These are phyloP conservation scores for Candida ficus DNA, from an alignment of 805 yeast species.

Conservation along the genomic window DNA sequence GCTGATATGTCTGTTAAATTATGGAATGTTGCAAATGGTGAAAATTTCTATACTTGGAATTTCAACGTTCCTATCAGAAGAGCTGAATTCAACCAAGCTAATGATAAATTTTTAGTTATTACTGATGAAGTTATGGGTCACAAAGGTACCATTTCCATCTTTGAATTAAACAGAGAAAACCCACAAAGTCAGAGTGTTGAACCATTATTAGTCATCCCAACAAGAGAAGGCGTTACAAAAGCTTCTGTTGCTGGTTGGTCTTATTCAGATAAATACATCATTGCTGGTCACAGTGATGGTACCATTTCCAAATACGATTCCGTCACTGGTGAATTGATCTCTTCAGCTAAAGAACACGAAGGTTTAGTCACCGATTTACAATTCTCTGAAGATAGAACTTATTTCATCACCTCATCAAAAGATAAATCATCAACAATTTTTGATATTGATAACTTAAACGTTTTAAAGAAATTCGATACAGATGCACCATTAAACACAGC, in stretches of 20 bases:
- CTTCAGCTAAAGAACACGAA: constrained; percentile 64
- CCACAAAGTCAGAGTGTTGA: constrained; percentile 41
- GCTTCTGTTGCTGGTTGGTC: constrained; percentile 87
- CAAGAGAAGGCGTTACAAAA: constrained; percentile 55
- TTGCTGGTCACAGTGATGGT: constrained; percentile 90
- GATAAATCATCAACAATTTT: constrained; percentile 80
- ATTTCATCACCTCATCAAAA: constrained; percentile 88
- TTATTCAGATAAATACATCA: constrained; percentile 62
- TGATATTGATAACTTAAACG: constrained; percentile 69
- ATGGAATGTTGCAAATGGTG: constrained; percentile 81
- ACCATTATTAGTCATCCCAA: constrained; percentile 56
- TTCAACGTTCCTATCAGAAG: constrained; percentile 85
- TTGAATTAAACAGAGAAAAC: constrained; percentile 50
- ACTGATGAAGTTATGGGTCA: constrained; percentile 92
- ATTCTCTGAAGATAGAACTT: constrained; percentile 79
- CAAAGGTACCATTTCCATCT: constrained; percentile 70
- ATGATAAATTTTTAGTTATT: constrained; percentile 62
- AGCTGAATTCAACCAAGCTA: constrained; percentile 79
- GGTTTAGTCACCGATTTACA: constrained; percentile 83
- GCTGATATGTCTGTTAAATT: constrained; percentile 84
- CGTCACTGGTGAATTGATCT: constrained; percentile 63
- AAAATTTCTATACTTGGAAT: constrained; percentile 65
- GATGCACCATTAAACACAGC: constrained; percentile 97
- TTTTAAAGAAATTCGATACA: constrained; percentile 70
- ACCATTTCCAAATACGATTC: constrained; percentile 75